These are phyloP conservation scores for Staphylotrichum tortipilum DNA, from an alignment of 495 filamentous ascomycete species.

Conservation along the genomic window DNA sequence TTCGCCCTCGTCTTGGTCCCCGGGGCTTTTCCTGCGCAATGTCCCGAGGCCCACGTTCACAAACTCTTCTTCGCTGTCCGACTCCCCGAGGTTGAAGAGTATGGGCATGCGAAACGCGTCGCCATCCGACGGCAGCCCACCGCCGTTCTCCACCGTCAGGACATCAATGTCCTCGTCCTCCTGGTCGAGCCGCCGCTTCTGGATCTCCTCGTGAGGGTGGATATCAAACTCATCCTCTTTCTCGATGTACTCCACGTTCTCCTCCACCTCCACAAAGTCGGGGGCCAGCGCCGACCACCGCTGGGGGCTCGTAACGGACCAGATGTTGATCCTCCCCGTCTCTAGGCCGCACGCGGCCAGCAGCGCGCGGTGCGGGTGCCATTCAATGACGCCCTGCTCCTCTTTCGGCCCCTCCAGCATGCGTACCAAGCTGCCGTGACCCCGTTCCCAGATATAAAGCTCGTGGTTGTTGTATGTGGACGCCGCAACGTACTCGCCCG, in stretches of 20 bases:
- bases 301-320: conserved; percentile 86
- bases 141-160: conserved; percentile 60
- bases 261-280: conserved; percentile 95
- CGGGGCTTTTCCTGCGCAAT: conserved; percentile 61
- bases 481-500: conserved; percentile 85
- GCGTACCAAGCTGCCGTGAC: conserved; percentile 85
- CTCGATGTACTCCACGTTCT: conserved; percentile 94
- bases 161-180: conserved; percentile 87
- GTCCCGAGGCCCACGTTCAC: conserved; percentile 77
- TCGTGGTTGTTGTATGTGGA: conserved; percentile 96
- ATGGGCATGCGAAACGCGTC: conserved; percentile 79
- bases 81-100: conserved; percentile 67
- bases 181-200: conserved; percentile 76
- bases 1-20: conserved; percentile 38
- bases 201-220: conserved; percentile 88
- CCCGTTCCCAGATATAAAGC: conserved; percentile 96
- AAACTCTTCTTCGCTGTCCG: conserved; percentile 77
- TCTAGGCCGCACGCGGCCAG: conserved; percentile 87
- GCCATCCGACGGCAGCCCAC: conserved; percentile 48
- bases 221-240: conserved; percentile 97
- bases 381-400: conserved; percentile 90
- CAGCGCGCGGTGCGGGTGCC: conserved; percentile 86
- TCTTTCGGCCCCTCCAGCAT: conserved; percentile 94
- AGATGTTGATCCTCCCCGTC: conserved; percentile 80
- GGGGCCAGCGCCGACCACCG: conserved; percentile 95